Evolutionary conservation across 2,329 filamentous ascomycete species (phyloP).

Genomic region (Neopestalotiopsis sp.): DNA sequence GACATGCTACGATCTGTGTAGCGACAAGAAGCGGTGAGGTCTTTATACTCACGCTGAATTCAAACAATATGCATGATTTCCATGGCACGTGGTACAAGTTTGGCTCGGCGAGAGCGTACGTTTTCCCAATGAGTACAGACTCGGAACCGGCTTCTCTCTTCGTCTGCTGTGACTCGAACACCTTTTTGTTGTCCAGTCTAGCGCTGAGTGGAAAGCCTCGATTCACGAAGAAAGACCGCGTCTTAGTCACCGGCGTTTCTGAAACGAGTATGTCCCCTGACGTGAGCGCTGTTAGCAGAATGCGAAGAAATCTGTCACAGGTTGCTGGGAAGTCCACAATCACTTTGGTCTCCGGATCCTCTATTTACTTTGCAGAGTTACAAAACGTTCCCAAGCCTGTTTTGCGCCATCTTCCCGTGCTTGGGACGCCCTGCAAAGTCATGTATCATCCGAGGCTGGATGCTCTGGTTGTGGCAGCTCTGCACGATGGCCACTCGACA

Average conservation of each 20-base stretch:
- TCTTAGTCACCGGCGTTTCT: conserved; percentile 60
- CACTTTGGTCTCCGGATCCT: conserved; percentile 54
- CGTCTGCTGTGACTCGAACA: conserved; percentile 40
- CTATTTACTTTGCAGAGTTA: conserved; percentile 59
- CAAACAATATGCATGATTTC: conserved; percentile 22
- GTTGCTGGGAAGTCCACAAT: conserved; percentile 46
- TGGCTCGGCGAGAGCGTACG: conserved; percentile 34
- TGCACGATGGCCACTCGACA: conserved; percentile 47
- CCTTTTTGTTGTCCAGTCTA: conserved; percentile 30
- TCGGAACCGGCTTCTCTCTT: conserved; percentile 50
- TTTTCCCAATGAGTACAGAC: conserved; percentile 34
- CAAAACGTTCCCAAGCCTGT: conserved; percentile 39
- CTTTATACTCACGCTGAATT: conserved; percentile 40
- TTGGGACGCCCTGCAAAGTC: conserved; percentile 54
- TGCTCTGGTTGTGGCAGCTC: conserved; percentile 59
- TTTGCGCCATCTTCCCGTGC: conserved; percentile 31
- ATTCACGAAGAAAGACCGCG: conserved; percentile 47
- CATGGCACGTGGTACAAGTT: conserved; percentile 27
- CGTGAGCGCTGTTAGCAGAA: conserved; percentile 52
- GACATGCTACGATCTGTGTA: conserved; percentile 41
- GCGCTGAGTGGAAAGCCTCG: conserved; percentile 20
- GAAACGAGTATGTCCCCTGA: conserved; percentile 49
- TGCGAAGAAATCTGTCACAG: conserved; percentile 45
- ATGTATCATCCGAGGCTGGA: conserved; percentile 60
- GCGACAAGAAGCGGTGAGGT: conserved; percentile 60